Conservation (phyloP, 306 rosid species). For the Vigna radiata region DNA sequence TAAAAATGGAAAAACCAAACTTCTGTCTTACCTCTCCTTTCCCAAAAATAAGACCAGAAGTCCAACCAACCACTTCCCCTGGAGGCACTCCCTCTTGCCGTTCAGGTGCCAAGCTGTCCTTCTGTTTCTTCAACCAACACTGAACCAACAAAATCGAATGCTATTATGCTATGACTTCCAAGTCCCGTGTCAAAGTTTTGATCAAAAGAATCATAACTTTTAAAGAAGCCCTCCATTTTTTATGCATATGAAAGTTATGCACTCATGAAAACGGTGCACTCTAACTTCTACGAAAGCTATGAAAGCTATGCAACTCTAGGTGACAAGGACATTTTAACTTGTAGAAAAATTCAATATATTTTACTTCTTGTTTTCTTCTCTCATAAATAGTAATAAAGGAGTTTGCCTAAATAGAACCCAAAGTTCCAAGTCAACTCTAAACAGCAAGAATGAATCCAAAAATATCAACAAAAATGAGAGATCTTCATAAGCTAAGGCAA, state of each 20-base stretch:
- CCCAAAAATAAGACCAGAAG: constrained; percentile 94
- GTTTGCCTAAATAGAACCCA: neutral
- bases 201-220: neutral
- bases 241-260: neutral
- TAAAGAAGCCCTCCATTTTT: neutral
- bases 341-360: neutral
- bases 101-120: constrained; percentile 77
- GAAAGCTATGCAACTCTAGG: neutral
- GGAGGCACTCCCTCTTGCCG: constrained; percentile 50
- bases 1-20: constrained; percentile 18
- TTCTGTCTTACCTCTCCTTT: constrained; percentile 77
- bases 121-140: constrained; percentile 99
- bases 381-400: neutral
- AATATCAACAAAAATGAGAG: constrained; percentile 1
- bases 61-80: constrained; percentile 68
- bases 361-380: neutral
- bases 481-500: constrained; percentile 15
- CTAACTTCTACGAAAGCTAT: neutral
- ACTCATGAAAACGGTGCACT: neutral
- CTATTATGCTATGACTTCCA: constrained; percentile 9
- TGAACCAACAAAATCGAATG: constrained; percentile 45
- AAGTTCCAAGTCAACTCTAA: neutral
- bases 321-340: neutral
- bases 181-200: neutral
- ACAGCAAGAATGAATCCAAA: neutral